Percentiles rank a stretch among this genome's conserved stretches.
Evolutionary conservation across 2,329 filamentous ascomycete genomes (phyloP).

Genomic region (Cladophialophora chaetospira): DNA sequence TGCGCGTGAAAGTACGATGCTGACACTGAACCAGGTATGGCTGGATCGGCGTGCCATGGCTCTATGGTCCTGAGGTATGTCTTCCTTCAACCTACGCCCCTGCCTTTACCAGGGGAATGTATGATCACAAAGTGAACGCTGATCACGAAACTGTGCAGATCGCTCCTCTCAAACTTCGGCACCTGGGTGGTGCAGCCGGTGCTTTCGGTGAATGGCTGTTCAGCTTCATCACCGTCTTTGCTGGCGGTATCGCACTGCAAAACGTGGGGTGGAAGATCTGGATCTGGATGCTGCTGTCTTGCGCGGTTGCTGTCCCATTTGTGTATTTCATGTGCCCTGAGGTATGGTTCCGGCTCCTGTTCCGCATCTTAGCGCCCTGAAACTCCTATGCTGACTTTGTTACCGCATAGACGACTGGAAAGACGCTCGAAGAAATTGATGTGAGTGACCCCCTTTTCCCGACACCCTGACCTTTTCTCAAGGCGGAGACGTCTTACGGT

Average conservation of each 20-base stretch:
- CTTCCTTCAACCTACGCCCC: background rate
- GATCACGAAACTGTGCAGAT: constrained; percentile 32
- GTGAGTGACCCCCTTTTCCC: background rate
- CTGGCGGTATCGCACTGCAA: constrained; percentile 23
- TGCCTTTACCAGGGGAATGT: background rate
- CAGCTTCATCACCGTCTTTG: constrained; percentile 28
- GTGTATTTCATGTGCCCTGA: constrained; percentile 29
- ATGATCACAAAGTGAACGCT: background rate
- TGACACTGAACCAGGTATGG: too few species aligned
- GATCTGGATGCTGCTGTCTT: constrained; percentile 39
- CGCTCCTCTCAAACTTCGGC: constrained; percentile 41
- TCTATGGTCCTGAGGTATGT: constrained; percentile 40
- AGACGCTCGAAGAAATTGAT: constrained; percentile 63
- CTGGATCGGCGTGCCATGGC: constrained; percentile 36
- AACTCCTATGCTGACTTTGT: constrained; percentile 16
- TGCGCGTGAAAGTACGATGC: too few species aligned
- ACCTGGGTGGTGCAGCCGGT: constrained; percentile 40
- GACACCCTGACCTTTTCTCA: background rate
- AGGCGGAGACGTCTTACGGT: too few species aligned
- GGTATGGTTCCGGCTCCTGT: constrained; percentile 11
- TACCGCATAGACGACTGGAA: constrained; percentile 30
- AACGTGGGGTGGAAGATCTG: constrained; percentile 41
- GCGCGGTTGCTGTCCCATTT: constrained; percentile 22
- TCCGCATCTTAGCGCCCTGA: background rate
- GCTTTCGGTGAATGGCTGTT: constrained; percentile 39